Conservation (phyloP, 2,329 filamentous ascomycete genomes). For the Alternaria brassicicola region DNA sequence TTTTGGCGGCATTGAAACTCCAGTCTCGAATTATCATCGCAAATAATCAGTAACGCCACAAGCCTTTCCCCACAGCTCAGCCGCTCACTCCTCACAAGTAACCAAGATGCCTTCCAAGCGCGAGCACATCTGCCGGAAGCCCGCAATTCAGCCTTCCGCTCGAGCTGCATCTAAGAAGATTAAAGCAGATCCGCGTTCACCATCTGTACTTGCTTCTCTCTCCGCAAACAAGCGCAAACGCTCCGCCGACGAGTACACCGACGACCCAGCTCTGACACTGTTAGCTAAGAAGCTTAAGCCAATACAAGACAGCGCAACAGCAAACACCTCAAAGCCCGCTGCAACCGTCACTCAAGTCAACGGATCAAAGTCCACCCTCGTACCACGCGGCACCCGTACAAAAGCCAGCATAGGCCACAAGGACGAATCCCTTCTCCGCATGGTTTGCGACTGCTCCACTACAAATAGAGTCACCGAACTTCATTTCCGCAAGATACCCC, state of each 20-base stretch:
- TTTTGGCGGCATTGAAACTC: background rate
- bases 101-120: background rate
- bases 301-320: too few relatives aligned
- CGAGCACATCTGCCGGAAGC: background rate
- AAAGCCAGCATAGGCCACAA: constrained; percentile 13
- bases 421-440: constrained; percentile 18
- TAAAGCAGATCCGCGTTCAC: background rate
- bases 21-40: background rate
- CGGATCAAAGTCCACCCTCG: constrained; percentile 2
- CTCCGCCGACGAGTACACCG: background rate
- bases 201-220: background rate
- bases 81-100: background rate
- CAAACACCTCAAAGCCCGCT: background rate
- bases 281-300: background rate
- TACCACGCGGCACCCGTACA: constrained; percentile 16
- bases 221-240: background rate
- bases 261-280: background rate
- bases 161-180: background rate
- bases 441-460: constrained; percentile 18
- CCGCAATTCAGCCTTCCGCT: too few relatives aligned
- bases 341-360: background rate
- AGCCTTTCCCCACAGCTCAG: background rate
- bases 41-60: background rate
- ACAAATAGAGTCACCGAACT: constrained; percentile 16
- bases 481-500: constrained; percentile 25